Conservation (phyloP, 192 early-diverging fungal species). For the Entomortierella parvispora region DNA sequence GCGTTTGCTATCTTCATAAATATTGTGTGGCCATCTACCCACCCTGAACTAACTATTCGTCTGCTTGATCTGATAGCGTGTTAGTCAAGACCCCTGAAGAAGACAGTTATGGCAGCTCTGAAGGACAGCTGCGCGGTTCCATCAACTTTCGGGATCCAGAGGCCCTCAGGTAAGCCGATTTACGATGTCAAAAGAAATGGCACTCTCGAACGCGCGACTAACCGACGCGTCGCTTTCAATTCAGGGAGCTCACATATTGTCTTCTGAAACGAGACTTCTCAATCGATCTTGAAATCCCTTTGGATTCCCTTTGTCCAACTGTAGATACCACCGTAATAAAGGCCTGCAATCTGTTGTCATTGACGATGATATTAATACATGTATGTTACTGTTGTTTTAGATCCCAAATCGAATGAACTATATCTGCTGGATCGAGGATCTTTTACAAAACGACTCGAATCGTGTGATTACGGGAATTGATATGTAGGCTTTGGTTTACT, state of each 20-base stretch:
- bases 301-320: slow-evolving; percentile 74
- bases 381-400: slow-evolving; percentile 4
- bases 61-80: no score
- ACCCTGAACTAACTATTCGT: neutral
- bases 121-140: slow-evolving; percentile 1
- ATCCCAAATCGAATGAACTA: slow-evolving; percentile 70
- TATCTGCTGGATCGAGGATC: slow-evolving; percentile 73
- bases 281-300: slow-evolving; percentile 72
- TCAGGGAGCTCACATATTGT: slow-evolving; percentile 68
- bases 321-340: slow-evolving; percentile 52
- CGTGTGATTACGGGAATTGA: slow-evolving; percentile 61
- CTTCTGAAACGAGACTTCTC: slow-evolving; percentile 71
- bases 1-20: neutral
- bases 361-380: neutral
- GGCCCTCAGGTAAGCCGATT: slow-evolving; percentile 59
- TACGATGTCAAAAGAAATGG: no score
- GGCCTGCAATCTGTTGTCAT: no score
- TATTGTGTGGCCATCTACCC: neutral
- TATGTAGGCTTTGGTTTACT: no score
- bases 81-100: no score
- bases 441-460: slow-evolving; percentile 46
- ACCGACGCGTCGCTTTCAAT: no score
- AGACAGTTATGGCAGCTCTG: no score
- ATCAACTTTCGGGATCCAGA: slow-evolving; percentile 75
- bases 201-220: neutral